These are phyloP conservation scores for Aspergillus quadrilineatus DNA, from an alignment of 2,329 filamentous ascomycete species.

Conservation along the genomic window DNA sequence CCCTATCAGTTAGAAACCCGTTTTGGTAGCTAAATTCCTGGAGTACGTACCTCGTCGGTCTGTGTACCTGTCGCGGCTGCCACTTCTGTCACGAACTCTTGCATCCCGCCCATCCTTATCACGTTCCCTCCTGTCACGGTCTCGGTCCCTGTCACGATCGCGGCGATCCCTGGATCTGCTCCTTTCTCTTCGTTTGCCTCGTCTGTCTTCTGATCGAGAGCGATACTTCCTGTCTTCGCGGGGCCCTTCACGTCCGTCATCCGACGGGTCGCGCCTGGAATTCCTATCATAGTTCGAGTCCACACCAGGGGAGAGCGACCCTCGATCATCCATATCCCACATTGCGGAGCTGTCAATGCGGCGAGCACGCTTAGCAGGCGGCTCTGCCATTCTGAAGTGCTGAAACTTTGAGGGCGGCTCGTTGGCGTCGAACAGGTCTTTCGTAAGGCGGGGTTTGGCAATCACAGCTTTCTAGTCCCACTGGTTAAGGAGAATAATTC, in stretches of 20 bases:
- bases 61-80: slow-evolving; percentile 39
- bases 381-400: slow-evolving; percentile 50
- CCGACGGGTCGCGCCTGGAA: slow-evolving; percentile 36
- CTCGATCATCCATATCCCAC: slow-evolving; percentile 54
- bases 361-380: slow-evolving; percentile 52
- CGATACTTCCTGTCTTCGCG: slow-evolving; percentile 43
- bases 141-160: slow-evolving; percentile 30
- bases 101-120: slow-evolving; percentile 39
- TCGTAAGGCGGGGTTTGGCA: neutral
- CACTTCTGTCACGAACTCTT: slow-evolving; percentile 42
- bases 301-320: slow-evolving; percentile 27
- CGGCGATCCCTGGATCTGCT: slow-evolving; percentile 46
- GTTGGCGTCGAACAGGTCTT: neutral
- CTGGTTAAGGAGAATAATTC: neutral
- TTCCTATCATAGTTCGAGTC: slow-evolving; percentile 36
- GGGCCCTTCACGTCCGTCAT: slow-evolving; percentile 35
- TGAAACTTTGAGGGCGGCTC: slow-evolving; percentile 1
- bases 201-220: slow-evolving; percentile 40
- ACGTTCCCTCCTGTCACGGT: slow-evolving; percentile 32
- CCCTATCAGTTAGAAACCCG: slow-evolving; percentile 1
- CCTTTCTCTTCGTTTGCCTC: slow-evolving; percentile 42
- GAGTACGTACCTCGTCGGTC: slow-evolving; percentile 39
- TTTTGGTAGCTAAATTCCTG: neutral
- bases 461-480: neutral
- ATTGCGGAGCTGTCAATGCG: slow-evolving; percentile 60